These are phyloP conservation scores for Candida corydali DNA, from an alignment of 805 yeast species.

Conservation along the genomic window DNA sequence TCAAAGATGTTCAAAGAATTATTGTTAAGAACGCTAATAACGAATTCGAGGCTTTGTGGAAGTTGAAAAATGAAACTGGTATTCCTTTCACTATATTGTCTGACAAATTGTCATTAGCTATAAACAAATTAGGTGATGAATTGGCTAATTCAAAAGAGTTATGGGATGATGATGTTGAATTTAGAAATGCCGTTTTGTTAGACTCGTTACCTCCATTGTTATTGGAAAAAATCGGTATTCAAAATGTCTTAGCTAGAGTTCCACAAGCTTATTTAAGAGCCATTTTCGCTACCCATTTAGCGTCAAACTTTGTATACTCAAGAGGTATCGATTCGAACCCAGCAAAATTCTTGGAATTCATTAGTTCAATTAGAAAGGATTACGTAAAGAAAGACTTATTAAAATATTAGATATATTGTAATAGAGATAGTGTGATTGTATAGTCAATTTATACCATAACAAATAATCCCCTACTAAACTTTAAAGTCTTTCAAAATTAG, in stretches of 20 bases:
- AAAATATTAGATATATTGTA: constrained; percentile 7
- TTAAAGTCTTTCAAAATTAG: too few relatives aligned
- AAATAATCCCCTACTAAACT: too few relatives aligned
- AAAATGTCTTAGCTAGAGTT: constrained; percentile 65
- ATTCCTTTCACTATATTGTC: constrained; percentile 65
- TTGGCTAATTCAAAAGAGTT: constrained; percentile 74
- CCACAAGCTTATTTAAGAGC: constrained; percentile 88
- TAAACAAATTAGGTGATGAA: constrained; percentile 82
- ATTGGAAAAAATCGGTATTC: constrained; percentile 61
- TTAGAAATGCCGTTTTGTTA: constrained; percentile 71
- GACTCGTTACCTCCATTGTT: constrained; percentile 78
- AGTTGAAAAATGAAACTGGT: constrained; percentile 60
- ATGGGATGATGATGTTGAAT: constrained; percentile 74
- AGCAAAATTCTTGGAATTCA: constrained; percentile 68
- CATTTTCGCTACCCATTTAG: constrained; percentile 79
- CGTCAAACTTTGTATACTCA: constrained; percentile 79
- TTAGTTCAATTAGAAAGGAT: constrained; percentile 53
- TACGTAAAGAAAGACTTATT: constrained; percentile 29
- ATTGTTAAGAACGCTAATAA: constrained; percentile 73
- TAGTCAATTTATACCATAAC: too few relatives aligned
- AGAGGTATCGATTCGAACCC: constrained; percentile 80
- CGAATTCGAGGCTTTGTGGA: constrained; percentile 88
- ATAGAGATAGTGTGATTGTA: too few relatives aligned
- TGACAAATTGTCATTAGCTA: constrained; percentile 78
- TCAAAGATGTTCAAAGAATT: constrained; percentile 72